Conservation (phyloP, 2,329 filamentous ascomycete species). For the Exophiala oligosperma region DNA sequence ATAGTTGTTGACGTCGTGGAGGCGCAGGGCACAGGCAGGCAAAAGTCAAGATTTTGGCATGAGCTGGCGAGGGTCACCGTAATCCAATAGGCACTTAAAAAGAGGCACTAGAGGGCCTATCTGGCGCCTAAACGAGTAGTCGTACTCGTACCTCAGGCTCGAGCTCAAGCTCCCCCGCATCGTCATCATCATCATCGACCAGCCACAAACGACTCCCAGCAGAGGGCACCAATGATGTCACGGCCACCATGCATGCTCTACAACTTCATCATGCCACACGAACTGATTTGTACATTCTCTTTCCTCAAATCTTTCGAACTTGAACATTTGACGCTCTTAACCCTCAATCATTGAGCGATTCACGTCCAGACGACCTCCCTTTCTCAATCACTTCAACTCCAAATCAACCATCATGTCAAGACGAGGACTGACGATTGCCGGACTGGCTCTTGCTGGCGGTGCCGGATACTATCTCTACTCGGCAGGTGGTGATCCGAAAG, state of each 20-base stretch:
- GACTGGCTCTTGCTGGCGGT: constrained; percentile 64
- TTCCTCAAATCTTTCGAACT: too few relatives aligned
- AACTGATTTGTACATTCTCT: not conserved
- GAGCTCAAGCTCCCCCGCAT: not conserved
- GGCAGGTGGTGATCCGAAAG: constrained; percentile 77
- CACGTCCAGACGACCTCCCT: constrained; percentile 21
- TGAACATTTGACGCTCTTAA: not conserved
- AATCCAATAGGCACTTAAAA: too few relatives aligned
- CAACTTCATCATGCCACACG: constrained; percentile 12
- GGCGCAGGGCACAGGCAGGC: not conserved
- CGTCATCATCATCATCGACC: constrained; percentile 1
- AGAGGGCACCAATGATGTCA: constrained; percentile 20
- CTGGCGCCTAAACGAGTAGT: too few relatives aligned
- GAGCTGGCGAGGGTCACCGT: too few relatives aligned
- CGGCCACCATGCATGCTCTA: constrained; percentile 1
- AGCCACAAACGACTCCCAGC: not conserved
- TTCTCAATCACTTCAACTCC: constrained; percentile 23
- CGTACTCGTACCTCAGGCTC: not conserved
- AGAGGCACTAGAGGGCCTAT: too few relatives aligned
- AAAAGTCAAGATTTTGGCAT: not conserved
- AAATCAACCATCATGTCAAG: constrained; percentile 27
- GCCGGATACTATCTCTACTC: constrained; percentile 89
- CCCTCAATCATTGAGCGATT: constrained; percentile 26
- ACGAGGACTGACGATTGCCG: constrained; percentile 48
- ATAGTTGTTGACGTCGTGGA: not conserved